Evolutionary conservation across 1,139 yeast genomes (phyloP).

Genomic region (Hansenula sp.): DNA sequence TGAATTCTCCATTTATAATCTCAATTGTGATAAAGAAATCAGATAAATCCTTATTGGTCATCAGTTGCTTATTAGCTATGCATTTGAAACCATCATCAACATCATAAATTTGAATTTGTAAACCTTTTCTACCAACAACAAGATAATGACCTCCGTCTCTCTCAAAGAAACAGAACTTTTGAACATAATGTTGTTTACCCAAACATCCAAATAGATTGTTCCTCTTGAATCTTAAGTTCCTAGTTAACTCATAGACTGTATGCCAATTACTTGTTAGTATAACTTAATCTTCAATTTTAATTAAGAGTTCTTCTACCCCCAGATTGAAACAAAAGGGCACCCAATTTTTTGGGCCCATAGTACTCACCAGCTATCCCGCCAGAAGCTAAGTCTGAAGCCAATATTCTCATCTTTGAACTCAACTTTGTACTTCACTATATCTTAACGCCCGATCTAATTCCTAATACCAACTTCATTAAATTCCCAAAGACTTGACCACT

Average conservation of each 20-base stretch:
- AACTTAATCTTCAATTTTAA: not conserved
- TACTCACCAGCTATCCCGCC: slow-evolving; percentile 2
- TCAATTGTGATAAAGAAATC: slow-evolving; percentile 18
- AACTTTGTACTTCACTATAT: not conserved
- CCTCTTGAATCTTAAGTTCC: not conserved
- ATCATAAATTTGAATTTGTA: not conserved
- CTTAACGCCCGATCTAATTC: not conserved
- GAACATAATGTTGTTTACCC: slow-evolving; percentile 14
- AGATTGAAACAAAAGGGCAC: not conserved
- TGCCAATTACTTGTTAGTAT: not conserved
- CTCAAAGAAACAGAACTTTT: slow-evolving; percentile 22
- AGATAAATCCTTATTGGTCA: slow-evolving; percentile 13
- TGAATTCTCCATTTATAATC: slow-evolving; percentile 11
- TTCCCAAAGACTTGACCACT: not conserved
- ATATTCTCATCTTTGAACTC: not conserved
- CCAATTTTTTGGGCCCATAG: not conserved
- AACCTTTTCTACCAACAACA: slow-evolving; percentile 1
- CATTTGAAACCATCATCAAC: not conserved
- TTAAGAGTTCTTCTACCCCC: not conserved
- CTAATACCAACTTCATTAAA: not conserved
- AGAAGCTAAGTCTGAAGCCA: not conserved
- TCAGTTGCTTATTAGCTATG: slow-evolving; percentile 4
- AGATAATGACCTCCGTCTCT: slow-evolving; percentile 6
- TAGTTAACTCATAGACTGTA: not conserved
- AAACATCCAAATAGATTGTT: not conserved